A percentile compares a stretch with the other conserved stretches of the same genome.
Conservation (phyloP, 495 filamentous ascomycete species). For the Neurospora cerealis region DNA sequence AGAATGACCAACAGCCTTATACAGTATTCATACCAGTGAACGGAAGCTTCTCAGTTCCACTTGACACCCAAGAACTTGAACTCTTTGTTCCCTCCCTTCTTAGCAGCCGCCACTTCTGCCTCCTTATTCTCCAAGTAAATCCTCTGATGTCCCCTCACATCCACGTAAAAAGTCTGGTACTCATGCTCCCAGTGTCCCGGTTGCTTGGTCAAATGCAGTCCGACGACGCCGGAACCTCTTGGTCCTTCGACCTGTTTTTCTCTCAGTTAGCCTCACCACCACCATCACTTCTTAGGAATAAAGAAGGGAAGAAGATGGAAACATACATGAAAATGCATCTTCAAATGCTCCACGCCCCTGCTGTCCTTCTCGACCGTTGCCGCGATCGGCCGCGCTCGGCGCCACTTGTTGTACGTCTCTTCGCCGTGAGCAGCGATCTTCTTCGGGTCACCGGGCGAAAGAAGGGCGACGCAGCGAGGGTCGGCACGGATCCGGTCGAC, state of each 20-base stretch:
- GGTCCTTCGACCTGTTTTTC: conserved; percentile 67
- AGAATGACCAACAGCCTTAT: background rate
- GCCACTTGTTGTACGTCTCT: conserved; percentile 72
- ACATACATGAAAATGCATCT: conserved; percentile 79
- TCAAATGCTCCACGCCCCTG: conserved; percentile 68
- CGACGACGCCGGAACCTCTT: conserved; percentile 59
- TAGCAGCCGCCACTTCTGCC: conserved; percentile 10
- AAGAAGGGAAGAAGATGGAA: background rate
- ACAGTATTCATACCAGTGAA: background rate
- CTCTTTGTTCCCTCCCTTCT: conserved; percentile 33
- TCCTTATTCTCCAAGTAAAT: conserved; percentile 56
- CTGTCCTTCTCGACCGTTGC: conserved; percentile 58
- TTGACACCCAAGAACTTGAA: conserved; percentile 52
- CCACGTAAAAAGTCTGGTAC: conserved; percentile 72
- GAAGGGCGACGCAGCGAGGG: conserved; percentile 55
- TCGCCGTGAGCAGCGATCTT: conserved; percentile 82
- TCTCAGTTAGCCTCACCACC: background rate
- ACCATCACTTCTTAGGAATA: conserved; percentile 6
- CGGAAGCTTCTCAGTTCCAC: conserved; percentile 40
- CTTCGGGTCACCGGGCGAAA: conserved; percentile 51
- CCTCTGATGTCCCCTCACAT: conserved; percentile 52
- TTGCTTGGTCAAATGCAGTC: conserved; percentile 63
- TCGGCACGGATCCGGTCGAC: conserved; percentile 71
- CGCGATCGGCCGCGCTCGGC: conserved; percentile 74
- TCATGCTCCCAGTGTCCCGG: conserved; percentile 54